Conservation (phyloP, 495 filamentous ascomycete genomes). For the Elasticomyces elasticus region DNA sequence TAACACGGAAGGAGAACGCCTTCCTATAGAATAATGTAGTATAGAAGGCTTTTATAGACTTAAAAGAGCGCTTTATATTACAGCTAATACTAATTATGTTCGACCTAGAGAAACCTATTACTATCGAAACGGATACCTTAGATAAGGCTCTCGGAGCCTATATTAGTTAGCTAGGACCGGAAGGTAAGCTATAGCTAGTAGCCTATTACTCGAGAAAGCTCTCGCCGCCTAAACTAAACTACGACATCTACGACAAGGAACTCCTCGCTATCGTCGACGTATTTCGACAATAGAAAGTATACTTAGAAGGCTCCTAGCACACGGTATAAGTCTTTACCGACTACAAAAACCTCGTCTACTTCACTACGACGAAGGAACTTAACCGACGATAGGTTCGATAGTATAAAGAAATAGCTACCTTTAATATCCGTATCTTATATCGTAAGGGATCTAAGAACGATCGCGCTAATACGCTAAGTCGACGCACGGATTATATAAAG, state of each 20-base stretch:
- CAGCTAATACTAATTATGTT: constrained; percentile 18
- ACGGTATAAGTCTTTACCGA: constrained; percentile 11
- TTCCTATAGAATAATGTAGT: constrained; percentile 1
- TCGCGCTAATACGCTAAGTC: neutral
- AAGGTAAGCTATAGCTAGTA: constrained; percentile 14
- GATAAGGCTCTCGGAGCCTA: constrained; percentile 9
- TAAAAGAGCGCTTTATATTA: constrained; percentile 40
- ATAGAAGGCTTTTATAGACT: constrained; percentile 38
- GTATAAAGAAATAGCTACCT: neutral
- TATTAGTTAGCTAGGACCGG: constrained; percentile 10
- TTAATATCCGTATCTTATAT: neutral
- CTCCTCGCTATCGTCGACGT: constrained; percentile 23
- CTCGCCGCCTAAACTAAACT: constrained; percentile 18
- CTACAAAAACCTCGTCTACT: constrained; percentile 16
- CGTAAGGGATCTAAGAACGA: neutral
- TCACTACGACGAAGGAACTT: neutral
- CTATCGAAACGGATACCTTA: constrained; percentile 28
- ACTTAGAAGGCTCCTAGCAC: constrained; percentile 15
- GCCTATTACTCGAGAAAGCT: constrained; percentile 24
- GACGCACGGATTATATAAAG: neutral
- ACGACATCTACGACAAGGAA: constrained; percentile 24
- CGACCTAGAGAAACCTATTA: neutral
- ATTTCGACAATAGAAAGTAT: constrained; percentile 24
- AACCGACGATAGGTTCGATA: neutral
- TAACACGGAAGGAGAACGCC: constrained; percentile 14